Base-by-base conservation (phyloP, 2,329 filamentous ascomycete genomes). In the Penicillium glabrum region DNA sequence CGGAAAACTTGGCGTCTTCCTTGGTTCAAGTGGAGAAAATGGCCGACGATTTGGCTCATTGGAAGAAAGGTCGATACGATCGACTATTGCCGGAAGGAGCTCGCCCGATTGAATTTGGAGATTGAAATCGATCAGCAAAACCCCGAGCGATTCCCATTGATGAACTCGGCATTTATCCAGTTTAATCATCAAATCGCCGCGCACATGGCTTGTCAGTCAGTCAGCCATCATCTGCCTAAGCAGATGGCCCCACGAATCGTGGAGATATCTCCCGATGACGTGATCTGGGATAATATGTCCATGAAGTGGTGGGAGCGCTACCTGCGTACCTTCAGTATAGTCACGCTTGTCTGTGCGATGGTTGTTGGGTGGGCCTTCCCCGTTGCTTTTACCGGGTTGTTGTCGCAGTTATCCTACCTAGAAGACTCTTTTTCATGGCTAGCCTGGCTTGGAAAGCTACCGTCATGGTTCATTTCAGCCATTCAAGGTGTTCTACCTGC, bases 121-220 rank as follows among this genome's bases (percentile, higher is more conserved):
- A 97, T 99, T 53, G 93, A 97, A 65, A 80, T 88, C 45, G 95
- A 98, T 63, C 95, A 99, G 71, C 83, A 88, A 52, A 82, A 95
- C 48, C 89, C 90, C 0, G 93, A 97, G 63, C 86, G 88, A 5
- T 98, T 91, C 61, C 93, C 93, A 0, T 77, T 93, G 46, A 96
- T 97, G 92, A 96, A 90, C 68, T 96, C 93, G 1, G 95, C 95
- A 0, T 99, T 99, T 66, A 92, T 99, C 59, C 95, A 99, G 71
- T 99, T 99, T 82, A 96, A 99, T 69, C 89, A 97, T 69, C 95
- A 99, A 72, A 90, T 97, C 1, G 93, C 93, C 6, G 95, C 95
- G 0, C 95, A 99, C 69, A 98, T 99, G 95, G 95, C 93, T 56
- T 97, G 92, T 71, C 95, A 99, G 72, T 87, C 91, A 47, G 83